Base-by-base conservation (phyloP, 768 basidiomycete genomes). In the Podaxis rugospora region DNA sequence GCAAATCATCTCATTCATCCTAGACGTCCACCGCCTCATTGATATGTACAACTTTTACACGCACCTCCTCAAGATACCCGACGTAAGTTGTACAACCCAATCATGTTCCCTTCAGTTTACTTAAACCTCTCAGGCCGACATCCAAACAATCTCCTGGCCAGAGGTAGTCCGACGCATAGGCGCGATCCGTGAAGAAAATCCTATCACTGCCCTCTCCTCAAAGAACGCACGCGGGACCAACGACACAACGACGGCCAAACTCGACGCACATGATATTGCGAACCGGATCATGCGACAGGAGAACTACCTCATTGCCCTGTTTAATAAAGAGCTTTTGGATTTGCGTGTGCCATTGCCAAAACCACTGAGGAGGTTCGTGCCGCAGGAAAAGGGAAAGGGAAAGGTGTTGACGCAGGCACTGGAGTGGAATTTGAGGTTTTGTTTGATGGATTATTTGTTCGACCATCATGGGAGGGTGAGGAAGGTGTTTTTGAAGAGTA, bases 1-100 rank as follows among this genome's bases (percentile, higher is more conserved):
- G 88, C 92, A 96, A 72, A 85, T 97, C 46, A 79, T 87, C 66
- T 78, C 86, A 11, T 99, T 94, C 71, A 82, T 83, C 28, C 67
- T 93, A 46, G 87, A 87, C 57, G 78, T 95, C 52, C 76, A 84
- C 62, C 84, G 89, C n/a, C 80, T 99, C 51, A 80, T 92, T 61
- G 91, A 95, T 67, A 95, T 98, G 91, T 95, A 97, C 71, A 84
- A 87, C 50, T 99, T 99, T 74, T 99, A 94, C 76, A 96, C 93
- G 0, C 80, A 98, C 74, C 80, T 99, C 27, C 84, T 99, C 51
- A 90, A 87, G 65, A 89, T 99, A 42, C 97, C 96, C 23, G 97
- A 99, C 67, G 97, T 97, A 69, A 74, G 75, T 68, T 36, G 39
- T 21, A 6, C 16, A 6, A 51, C 10, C 51, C 16, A 37, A 14